These are phyloP conservation scores for Mucor racemosus DNA, from an alignment of 371 early-diverging fungal genomes.

Conservation along the genomic window DNA sequence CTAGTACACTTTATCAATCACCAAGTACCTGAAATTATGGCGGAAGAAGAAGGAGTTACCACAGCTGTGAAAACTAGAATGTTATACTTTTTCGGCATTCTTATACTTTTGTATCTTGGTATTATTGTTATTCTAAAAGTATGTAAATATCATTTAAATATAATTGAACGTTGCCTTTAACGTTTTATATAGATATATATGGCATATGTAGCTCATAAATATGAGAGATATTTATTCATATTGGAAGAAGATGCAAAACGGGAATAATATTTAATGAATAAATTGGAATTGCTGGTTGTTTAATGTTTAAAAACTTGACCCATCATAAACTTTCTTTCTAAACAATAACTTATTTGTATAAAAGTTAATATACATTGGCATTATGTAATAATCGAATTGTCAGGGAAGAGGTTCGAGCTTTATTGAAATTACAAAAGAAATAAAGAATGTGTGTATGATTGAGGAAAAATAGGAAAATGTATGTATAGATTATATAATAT, in stretches of 20 bases:
- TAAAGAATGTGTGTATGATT: constrained; percentile 2
- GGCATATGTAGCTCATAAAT: background rate
- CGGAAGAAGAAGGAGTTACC: background rate
- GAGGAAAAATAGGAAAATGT: background rate
- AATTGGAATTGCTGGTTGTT: too few species aligned
- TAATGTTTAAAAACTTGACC: too few species aligned
- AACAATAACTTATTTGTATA: too few species aligned
- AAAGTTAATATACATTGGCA: too few species aligned
- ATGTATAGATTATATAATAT: constrained; percentile 5
- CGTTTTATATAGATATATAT: background rate
- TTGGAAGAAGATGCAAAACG: background rate
- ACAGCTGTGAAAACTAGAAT: too few species aligned
- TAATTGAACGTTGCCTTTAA: too few species aligned
- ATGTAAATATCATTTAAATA: background rate
- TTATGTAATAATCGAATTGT: too few species aligned
- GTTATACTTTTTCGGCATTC: too few species aligned
- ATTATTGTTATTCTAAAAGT: background rate
- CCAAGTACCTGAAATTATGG: too few species aligned
- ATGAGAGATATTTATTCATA: background rate
- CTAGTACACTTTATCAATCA: too few species aligned
- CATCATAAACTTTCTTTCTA: too few species aligned
- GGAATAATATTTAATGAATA: background rate
- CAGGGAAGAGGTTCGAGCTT: background rate
- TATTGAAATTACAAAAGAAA: background rate
- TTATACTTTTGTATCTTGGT: too few species aligned